Evolutionary conservation across 371 early-diverging fungal genomes (phyloP).

Genomic region (Dichotomocladium elegans): DNA sequence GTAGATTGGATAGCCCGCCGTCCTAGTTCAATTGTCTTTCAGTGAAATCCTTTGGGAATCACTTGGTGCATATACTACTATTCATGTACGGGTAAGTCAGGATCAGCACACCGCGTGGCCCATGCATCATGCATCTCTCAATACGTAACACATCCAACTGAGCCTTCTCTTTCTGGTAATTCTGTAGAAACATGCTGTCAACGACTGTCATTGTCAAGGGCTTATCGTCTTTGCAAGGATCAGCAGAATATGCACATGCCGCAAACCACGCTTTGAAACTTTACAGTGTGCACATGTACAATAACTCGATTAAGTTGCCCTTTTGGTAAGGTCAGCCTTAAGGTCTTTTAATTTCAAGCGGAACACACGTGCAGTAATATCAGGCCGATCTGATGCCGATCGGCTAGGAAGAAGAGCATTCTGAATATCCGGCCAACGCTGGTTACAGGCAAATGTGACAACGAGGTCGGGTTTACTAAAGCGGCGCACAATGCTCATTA

Average conservation of each 20-base stretch:
- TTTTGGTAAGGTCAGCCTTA: not conserved
- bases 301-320: not conserved
- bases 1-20: constrained; percentile 3
- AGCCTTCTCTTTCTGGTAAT: not conserved
- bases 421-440: not conserved
- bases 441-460: no score
- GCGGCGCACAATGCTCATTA: no score
- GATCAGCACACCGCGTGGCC: constrained; percentile 20
- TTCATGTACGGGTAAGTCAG: constrained; percentile 25
- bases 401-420: not conserved
- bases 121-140: constrained; percentile 29
- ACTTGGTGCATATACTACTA: constrained; percentile 17
- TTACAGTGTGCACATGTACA: no score
- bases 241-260: not conserved
- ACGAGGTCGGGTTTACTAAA: no score
- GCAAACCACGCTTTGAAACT: no score
- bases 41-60: constrained; percentile 14
- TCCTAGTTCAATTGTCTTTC: constrained; percentile 1
- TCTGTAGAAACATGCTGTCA: not conserved
- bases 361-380: no score
- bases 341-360: not conserved
- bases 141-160: not conserved
- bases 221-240: not conserved
- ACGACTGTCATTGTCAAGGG: not conserved
- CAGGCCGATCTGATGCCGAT: no score